These are phyloP conservation scores for Coemansia asiatica DNA, from an alignment of 192 early-diverging fungal species.

Conservation along the genomic window DNA sequence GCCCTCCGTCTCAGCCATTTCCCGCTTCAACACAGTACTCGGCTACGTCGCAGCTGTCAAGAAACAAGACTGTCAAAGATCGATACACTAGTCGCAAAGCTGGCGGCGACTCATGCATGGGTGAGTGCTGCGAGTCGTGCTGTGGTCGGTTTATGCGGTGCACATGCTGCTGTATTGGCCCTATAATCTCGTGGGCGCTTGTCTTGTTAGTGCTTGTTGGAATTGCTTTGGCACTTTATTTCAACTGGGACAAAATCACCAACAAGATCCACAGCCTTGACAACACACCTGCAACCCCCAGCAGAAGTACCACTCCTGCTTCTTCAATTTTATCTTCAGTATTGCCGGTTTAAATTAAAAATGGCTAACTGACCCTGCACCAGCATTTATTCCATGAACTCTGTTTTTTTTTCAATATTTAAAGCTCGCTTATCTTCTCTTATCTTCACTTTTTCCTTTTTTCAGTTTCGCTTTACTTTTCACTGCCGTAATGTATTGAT, in stretches of 20 bases:
- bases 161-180: constrained; percentile 45
- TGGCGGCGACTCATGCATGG: constrained; percentile 53
- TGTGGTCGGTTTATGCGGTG: constrained; percentile 48
- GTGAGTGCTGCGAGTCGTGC: constrained; percentile 52
- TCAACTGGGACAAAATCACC: constrained; percentile 50
- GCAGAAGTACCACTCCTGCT: constrained; percentile 3
- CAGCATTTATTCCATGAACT: no score
- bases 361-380: no score
- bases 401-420: neutral
- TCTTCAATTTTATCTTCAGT: neutral
- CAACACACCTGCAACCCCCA: neutral
- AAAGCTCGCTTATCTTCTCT: neutral
- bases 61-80: constrained; percentile 46
- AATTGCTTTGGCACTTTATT: constrained; percentile 50
- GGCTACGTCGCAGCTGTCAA: constrained; percentile 29
- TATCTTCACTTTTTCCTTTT: neutral
- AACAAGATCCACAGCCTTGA: constrained; percentile 17
- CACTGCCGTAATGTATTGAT: neutral
- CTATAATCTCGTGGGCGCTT: constrained; percentile 34
- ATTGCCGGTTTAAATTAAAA: neutral
- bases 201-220: constrained; percentile 35
- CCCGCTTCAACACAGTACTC: constrained; percentile 22
- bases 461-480: no score
- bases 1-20: constrained; percentile 31
- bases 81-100: constrained; percentile 37